Conservation (phyloP, 164 flowering plant species). For the Stephania cephalantha region DNA sequence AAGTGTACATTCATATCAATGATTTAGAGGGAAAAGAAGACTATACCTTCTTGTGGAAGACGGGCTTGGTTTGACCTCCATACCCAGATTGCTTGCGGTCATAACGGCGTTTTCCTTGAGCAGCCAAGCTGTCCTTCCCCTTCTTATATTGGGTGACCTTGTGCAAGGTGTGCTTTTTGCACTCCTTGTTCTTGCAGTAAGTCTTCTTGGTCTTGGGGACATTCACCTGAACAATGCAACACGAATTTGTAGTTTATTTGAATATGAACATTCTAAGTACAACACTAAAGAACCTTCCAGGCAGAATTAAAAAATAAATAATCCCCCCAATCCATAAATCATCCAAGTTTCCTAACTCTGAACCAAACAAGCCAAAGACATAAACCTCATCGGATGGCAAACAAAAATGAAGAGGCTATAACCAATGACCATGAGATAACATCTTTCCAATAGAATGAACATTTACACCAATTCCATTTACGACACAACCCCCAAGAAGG, state of each 20-base stretch:
- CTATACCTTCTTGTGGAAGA: conserved; percentile 16
- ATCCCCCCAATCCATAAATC: background rate
- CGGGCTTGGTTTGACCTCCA: conserved; percentile 18
- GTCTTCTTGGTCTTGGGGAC: conserved; percentile 19
- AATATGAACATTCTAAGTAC: background rate
- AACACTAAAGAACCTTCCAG: background rate
- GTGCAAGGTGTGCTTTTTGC: conserved; percentile 18
- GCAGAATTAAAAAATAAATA: background rate
- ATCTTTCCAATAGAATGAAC: no score
- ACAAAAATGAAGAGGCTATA: no score
- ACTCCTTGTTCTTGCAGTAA: conserved; percentile 19
- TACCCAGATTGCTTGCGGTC: conserved; percentile 18
- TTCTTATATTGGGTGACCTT: conserved; percentile 20
- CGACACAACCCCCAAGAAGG: no score
- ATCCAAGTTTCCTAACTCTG: background rate
- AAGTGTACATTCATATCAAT: background rate
- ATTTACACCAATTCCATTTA: no score
- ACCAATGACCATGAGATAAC: no score
- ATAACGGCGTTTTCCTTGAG: conserved; percentile 17
- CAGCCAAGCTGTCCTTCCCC: conserved; percentile 19
- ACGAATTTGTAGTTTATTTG: background rate
- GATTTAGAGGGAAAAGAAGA: background rate
- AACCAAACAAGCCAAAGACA: background rate
- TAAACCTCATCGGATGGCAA: no score
- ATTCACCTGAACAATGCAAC: conserved; percentile 6